Conservation (phyloP, 192 early-diverging fungal species). For the Paraglomus occultum region DNA sequence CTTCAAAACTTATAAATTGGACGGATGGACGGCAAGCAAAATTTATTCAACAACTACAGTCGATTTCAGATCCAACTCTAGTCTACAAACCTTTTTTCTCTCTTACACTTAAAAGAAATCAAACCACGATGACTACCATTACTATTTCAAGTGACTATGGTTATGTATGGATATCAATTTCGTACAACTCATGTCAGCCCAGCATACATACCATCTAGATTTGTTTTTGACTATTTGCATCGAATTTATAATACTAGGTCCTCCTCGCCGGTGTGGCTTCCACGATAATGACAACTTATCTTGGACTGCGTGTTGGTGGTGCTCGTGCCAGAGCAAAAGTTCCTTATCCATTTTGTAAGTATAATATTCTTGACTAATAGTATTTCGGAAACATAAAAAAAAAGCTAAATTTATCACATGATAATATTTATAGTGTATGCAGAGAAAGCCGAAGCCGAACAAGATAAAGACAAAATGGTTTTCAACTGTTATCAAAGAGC, state of each 20-base stretch:
- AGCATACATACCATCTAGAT: neutral
- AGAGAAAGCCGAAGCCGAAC: constrained; percentile 54
- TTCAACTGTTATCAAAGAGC: constrained; percentile 74
- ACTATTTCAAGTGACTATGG: constrained; percentile 11
- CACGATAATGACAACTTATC: constrained; percentile 37
- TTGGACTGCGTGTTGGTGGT: constrained; percentile 51
- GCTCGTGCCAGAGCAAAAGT: constrained; percentile 61
- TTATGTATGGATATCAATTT: constrained; percentile 10
- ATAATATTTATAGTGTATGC: constrained; percentile 47
- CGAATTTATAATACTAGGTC: constrained; percentile 34
- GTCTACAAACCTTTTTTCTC: too few species aligned
- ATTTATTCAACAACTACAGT: too few species aligned
- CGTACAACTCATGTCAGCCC: neutral
- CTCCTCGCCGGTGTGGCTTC: constrained; percentile 39
- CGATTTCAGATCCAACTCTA: too few species aligned
- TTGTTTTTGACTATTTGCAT: neutral
- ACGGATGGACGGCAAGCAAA: too few species aligned
- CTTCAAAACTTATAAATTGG: too few species aligned
- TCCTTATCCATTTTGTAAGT: constrained; percentile 65
- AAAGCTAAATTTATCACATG: neutral
- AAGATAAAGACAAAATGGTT: constrained; percentile 59
- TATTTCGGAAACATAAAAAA: neutral
- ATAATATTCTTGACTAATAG: too few species aligned
- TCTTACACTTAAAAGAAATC: too few species aligned
- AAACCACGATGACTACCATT: neutral